Conservation (phyloP, 148 eudicot genomes). For the Cornus controversa region DNA sequence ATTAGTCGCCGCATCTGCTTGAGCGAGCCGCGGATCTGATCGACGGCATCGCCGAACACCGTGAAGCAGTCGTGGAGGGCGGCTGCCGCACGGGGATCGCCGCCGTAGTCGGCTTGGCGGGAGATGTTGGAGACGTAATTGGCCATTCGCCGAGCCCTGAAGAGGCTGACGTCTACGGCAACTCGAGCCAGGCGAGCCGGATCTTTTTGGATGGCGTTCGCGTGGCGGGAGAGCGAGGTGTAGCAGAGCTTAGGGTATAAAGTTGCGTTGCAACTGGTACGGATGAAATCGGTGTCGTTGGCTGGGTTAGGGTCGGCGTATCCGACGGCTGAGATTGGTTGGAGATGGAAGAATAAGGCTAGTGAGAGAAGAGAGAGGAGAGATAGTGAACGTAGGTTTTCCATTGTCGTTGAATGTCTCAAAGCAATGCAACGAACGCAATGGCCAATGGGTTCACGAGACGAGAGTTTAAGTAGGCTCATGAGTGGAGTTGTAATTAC, state of each 20-base stretch:
- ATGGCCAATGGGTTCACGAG: too few relatives aligned
- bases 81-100: conserved; percentile 45
- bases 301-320: conserved; percentile 6
- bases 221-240: conserved; percentile 64
- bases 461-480: background rate
- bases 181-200: conserved; percentile 58
- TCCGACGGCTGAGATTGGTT: conserved; percentile 8
- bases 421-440: too few relatives aligned
- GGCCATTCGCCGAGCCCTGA: conserved; percentile 26
- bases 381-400: background rate
- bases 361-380: conserved; percentile 21
- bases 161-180: conserved; percentile 63
- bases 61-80: conserved; percentile 65
- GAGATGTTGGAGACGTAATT: conserved; percentile 42
- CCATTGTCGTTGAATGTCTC: too few relatives aligned
- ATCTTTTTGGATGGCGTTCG: conserved; percentile 45
- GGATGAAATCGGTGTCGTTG: conserved; percentile 48
- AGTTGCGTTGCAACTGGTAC: conserved; percentile 62
- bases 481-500: too few relatives aligned
- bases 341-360: background rate
- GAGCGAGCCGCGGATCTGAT: conserved; percentile 51
- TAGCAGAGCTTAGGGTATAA: conserved; percentile 67
- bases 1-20: conserved; percentile 53
- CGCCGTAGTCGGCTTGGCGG: conserved; percentile 30
- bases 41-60: conserved; percentile 56